These are phyloP conservation scores for Rhazya stricta DNA, from an alignment of 257 asterid species.

Conservation along the genomic window DNA sequence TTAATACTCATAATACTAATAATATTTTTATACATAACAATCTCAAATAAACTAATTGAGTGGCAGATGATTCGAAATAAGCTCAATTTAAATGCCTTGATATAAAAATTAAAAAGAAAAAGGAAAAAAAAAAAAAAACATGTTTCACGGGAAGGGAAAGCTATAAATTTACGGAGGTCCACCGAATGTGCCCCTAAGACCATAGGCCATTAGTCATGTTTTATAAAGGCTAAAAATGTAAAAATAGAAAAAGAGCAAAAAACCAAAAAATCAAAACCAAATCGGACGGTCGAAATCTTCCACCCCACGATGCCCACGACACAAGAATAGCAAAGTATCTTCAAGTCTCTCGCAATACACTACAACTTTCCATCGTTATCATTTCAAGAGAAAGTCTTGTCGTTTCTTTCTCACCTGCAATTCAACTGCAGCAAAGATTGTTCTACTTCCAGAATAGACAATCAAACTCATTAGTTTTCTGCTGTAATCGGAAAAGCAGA, in stretches of 20 bases:
- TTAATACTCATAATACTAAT: no score
- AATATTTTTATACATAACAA: no score
- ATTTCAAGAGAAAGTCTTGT: not conserved
- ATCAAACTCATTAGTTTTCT: not conserved
- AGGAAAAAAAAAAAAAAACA: not conserved
- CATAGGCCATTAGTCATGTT: not conserved
- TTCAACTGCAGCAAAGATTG: not conserved
- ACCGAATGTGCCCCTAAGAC: not conserved
- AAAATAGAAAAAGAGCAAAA: not conserved
- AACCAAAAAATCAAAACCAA: not conserved
- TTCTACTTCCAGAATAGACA: not conserved
- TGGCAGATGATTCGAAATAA: no score
- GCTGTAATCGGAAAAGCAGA: not conserved
- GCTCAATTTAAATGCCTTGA: no score
- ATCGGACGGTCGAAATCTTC: not conserved
- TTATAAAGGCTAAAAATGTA: no score
- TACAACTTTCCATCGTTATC: slow-evolving; percentile 6
- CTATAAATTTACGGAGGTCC: not conserved
- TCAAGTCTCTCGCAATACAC: not conserved
- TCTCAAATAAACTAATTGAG: no score
- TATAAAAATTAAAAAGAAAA: no score
- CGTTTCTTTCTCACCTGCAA: not conserved
- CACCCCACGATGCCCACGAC: not conserved
- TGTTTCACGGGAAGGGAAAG: no score
- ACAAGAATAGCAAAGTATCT: not conserved